phyloP scores from a whole-genome alignment of 352 stramenopile species.

The Phytopythium litorale region DNA sequence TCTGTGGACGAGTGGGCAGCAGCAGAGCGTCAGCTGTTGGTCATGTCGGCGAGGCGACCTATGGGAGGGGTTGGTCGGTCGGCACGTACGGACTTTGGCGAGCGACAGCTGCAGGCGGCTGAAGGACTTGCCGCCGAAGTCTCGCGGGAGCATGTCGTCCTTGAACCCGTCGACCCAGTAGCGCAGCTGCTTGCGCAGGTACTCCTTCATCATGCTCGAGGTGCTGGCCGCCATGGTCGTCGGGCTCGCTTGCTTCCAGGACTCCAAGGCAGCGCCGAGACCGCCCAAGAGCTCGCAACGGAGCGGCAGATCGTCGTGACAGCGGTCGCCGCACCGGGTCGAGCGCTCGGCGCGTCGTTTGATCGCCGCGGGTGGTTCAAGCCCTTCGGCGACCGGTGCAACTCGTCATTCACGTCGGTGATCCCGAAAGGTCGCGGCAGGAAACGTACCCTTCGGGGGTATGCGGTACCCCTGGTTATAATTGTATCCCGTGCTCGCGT shows the following conservation, averaged over 20 bases:
- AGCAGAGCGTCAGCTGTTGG: background rate
- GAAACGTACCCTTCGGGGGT: background rate
- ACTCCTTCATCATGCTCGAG: constrained; percentile 59
- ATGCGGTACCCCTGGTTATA: too few relatives aligned
- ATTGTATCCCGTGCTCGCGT: too few relatives aligned
- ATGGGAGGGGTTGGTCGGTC: background rate
- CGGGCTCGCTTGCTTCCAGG: background rate
- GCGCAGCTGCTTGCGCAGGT: constrained; percentile 55
- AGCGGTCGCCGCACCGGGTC: background rate
- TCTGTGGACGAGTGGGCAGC: constrained; percentile 16
- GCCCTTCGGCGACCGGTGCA: background rate
- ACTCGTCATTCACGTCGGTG: background rate
- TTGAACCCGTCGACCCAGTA: constrained; percentile 67
- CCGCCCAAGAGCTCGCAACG: background rate
- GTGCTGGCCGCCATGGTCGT: constrained; percentile 17
- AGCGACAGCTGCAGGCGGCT: constrained; percentile 42
- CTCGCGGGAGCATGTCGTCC: constrained; percentile 51
- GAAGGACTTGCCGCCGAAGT: constrained; percentile 50
- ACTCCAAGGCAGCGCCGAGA: background rate
- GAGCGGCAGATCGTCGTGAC: background rate
- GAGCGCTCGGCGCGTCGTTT: background rate
- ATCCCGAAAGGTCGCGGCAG: background rate
- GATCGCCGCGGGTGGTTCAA: background rate
- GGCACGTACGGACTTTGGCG: constrained; percentile 34
- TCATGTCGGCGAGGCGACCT: background rate